These are phyloP conservation scores for Russula sp. DNA, from an alignment of 768 basidiomycete genomes.

Conservation along the genomic window DNA sequence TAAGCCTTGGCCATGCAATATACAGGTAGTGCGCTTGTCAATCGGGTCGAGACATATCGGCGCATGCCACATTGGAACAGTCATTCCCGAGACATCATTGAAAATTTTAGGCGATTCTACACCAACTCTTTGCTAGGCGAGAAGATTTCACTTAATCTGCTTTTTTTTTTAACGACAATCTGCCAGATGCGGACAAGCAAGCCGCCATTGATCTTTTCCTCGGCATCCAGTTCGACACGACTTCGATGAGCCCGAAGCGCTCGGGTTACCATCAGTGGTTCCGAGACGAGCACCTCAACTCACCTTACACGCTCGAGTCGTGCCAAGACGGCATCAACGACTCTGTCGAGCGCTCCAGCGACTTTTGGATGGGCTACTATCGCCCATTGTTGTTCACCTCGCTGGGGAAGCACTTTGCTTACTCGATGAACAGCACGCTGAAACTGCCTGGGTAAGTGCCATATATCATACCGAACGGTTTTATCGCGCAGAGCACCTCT, in stretches of 20 bases:
- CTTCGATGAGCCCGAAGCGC: slow-evolving; percentile 45
- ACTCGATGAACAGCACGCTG: slow-evolving; percentile 85
- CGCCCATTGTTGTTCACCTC: slow-evolving; percentile 78
- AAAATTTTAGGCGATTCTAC: slow-evolving; percentile 92
- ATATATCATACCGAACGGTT: neutral
- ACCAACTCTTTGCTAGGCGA: slow-evolving; percentile 86
- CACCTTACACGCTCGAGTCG: slow-evolving; percentile 59
- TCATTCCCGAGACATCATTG: slow-evolving; percentile 93
- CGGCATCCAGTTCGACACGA: slow-evolving; percentile 53
- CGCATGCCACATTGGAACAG: slow-evolving; percentile 97
- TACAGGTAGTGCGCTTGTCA: slow-evolving; percentile 93
- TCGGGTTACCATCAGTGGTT: slow-evolving; percentile 86
- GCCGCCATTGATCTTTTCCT: slow-evolving; percentile 97
- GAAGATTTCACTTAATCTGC: slow-evolving; percentile 9
- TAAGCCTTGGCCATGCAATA: slow-evolving; percentile 92
- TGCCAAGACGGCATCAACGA: slow-evolving; percentile 55
- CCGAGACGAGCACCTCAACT: slow-evolving; percentile 59
- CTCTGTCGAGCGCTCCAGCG: slow-evolving; percentile 55
- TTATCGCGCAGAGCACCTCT: neutral
- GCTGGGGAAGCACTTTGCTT: slow-evolving; percentile 83
- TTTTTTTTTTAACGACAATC: neutral
- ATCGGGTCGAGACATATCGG: slow-evolving; percentile 92
- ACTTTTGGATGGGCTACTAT: slow-evolving; percentile 90
- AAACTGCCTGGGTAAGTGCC: slow-evolving; percentile 68
- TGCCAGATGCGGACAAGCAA: slow-evolving; percentile 90